Conservation (phyloP, 2,329 filamentous ascomycete species). For the Zymoseptoria crescenta region DNA sequence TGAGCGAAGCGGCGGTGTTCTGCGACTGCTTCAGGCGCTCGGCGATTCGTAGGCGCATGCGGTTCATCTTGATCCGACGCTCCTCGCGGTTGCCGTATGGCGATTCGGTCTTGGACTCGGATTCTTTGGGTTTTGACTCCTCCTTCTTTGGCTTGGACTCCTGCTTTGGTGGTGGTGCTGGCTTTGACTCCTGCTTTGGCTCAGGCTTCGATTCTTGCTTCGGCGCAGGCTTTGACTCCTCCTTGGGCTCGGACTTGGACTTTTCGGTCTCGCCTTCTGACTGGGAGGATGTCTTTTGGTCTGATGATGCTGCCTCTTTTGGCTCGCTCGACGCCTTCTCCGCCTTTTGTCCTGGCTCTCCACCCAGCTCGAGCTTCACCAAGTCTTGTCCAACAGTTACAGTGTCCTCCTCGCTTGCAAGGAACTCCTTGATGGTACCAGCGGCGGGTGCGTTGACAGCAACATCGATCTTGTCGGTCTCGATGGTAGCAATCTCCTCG, state of each 20-base stretch:
- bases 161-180: conserved; percentile 25
- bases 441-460: conserved; percentile 89
- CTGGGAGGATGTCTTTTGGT: conserved; percentile 50
- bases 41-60: conserved; percentile 94
- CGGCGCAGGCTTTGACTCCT: conserved; percentile 39
- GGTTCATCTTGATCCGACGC: conserved; percentile 97
- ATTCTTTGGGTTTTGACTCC: conserved; percentile 34
- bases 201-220: conserved; percentile 36
- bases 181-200: conserved; percentile 43
- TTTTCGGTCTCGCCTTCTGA: conserved; percentile 36
- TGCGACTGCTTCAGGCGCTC: conserved; percentile 98
- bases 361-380: conserved; percentile 74
- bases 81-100: conserved; percentile 71
- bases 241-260: conserved; percentile 27
- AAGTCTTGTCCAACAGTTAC: conserved; percentile 91
- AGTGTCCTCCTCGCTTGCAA: conserved; percentile 90
- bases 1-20: conserved; percentile 93
- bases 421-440: conserved; percentile 83
- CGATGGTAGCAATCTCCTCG: conserved; percentile 96
- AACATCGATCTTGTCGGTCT: conserved; percentile 99
- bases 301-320: conserved; percentile 52
- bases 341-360: conserved; percentile 49
- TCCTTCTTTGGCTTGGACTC: conserved; percentile 32
- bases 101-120: conserved; percentile 32
- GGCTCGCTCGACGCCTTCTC: conserved; percentile 48